A percentile compares a stretch with the other conserved stretches of the same genome.
phyloP scores from a whole-genome alignment of 2,329 filamentous ascomycete species.

The Sporothrix phasma region DNA sequence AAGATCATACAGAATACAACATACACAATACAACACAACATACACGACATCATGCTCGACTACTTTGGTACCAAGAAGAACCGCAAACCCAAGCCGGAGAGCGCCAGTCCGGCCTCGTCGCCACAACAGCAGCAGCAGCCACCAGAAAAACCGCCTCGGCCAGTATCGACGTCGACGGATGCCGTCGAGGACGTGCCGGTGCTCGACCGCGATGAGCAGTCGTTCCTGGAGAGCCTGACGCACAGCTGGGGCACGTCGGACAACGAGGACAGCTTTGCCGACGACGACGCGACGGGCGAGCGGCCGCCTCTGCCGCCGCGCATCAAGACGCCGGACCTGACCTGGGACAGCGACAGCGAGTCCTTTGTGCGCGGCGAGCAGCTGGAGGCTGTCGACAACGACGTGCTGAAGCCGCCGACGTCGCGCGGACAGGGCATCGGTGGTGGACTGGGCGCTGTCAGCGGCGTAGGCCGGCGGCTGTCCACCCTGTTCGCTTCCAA shows the following conservation, averaged over 20 bases:
- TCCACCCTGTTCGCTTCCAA: conserved; percentile 13
- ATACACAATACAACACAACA: background rate
- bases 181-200: conserved; percentile 29
- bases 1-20: too few species aligned
- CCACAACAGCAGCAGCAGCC: background rate
- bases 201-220: conserved; percentile 46
- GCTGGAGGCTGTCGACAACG: conserved; percentile 1
- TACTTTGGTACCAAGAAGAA: conserved; percentile 53
- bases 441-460: conserved; percentile 18
- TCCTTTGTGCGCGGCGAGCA: conserved; percentile 23
- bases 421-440: conserved; percentile 27
- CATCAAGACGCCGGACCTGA: conserved; percentile 40
- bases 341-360: conserved; percentile 36
- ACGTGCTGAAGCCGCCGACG: background rate
- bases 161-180: background rate
- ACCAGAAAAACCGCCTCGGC: background rate
- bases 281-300: conserved; percentile 30
- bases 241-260: conserved; percentile 12
- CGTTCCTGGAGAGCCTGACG: conserved; percentile 47
- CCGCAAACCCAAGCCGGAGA: conserved; percentile 32
- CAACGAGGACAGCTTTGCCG: conserved; percentile 9
- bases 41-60: conserved; percentile 43
- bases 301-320: conserved; percentile 47
- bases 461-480: conserved; percentile 13
- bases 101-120: conserved; percentile 18